Base-by-base conservation (phyloP, 2,329 filamentous ascomycete genomes). In the Alternaria solani region DNA sequence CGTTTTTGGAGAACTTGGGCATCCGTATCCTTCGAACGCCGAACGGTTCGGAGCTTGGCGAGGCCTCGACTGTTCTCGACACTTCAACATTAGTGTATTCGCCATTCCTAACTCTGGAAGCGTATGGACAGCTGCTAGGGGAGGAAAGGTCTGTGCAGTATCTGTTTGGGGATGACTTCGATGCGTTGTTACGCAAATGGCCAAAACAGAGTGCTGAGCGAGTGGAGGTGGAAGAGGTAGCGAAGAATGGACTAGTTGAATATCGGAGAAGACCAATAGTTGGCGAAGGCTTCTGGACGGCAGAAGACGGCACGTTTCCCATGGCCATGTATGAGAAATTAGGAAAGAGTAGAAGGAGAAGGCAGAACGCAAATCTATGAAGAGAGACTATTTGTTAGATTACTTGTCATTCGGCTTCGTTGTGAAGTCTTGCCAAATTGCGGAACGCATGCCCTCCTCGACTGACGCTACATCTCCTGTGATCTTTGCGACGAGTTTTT, bases 91-190 rank as follows among this genome's bases (percentile, higher is more conserved):
- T 76, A 2, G 62, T 75, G 1, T 76, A 76, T 46, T 69, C 67
- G 39, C 71, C 72, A 1, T 74, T 75, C 48, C 47, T 76, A 16
- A 71, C 68, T 1, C 39, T 71, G n/a, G 67, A 71, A 55, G 66
- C 61, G 5, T 71, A 69, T 49, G 65, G 69, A 46, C 43, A 63
- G 25, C 41, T 69, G 7, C 46, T 69, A 0, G 9, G 49, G 2
- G 36, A 36, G 4, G 12, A 9, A 20, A 25, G 30, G 57, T 59
- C 26, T 7, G 63, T 60, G 57, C 63, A 57, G 48, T 66, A 48
- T 58, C 44, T 74, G 3, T 53, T 75, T 34, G 71, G 73, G 0
- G 73, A 75, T 43, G 71, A 75, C 46, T 75, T 75, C 46, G 68
- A 69, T 44, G 64, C 66, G 8, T 57, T 75, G n/a, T 28, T 63